Conservation (phyloP, 441 rosid genomes). For the Cnidoscolus chayamansa region DNA sequence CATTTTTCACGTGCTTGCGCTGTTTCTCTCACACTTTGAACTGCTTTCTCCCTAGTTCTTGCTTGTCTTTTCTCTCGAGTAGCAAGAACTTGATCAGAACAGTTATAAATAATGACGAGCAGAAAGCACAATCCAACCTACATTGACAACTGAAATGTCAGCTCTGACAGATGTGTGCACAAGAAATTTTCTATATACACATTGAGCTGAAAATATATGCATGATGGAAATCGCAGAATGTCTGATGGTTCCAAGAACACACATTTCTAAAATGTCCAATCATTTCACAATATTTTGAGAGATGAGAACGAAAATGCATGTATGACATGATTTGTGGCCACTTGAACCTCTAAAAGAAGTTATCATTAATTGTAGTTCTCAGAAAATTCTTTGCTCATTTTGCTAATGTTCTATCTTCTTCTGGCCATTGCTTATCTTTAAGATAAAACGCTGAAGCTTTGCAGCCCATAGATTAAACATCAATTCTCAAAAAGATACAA, state of each 20-base stretch:
- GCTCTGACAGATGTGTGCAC: not conserved
- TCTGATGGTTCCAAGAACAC: not conserved
- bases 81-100: constrained; percentile 92
- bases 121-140: constrained; percentile 74
- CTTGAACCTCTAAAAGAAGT: not conserved
- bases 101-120: constrained; percentile 78
- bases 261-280: not conserved
- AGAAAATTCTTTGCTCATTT: not conserved
- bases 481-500: not conserved
- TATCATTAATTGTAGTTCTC: too few relatives aligned
- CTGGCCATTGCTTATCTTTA: not conserved
- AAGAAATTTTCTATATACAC: not conserved
- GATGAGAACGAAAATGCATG: not conserved
- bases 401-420: not conserved
- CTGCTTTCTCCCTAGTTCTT: constrained; percentile 78
- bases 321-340: not conserved
- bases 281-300: too few relatives aligned
- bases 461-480: not conserved
- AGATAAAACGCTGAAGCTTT: too few relatives aligned
- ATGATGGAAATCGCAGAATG: not conserved
- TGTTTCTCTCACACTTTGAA: constrained; percentile 70
- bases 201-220: not conserved
- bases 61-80: constrained; percentile 84
- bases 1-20: constrained; percentile 77
- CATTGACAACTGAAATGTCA: constrained; percentile 28